Base-by-base conservation (phyloP, 352 stramenopile species). In the Phytophthora citrophthora region DNA sequence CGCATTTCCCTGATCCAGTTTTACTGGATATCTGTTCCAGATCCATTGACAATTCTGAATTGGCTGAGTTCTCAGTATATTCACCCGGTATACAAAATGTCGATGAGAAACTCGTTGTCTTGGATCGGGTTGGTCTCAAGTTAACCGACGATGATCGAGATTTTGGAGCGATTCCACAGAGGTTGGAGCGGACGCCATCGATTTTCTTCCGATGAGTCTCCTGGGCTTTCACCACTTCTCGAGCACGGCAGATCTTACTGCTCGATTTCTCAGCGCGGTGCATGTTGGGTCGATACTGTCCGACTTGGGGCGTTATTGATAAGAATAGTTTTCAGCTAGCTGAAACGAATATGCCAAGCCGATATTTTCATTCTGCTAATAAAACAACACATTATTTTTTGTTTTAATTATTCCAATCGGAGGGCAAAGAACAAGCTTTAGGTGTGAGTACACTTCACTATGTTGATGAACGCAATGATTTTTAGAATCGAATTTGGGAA, bases 201-300 rank as follows among this genome's bases (percentile, higher is more conserved):
- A 94, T 84, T 52, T 94, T 94, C 55, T 81, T 83, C 27, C 75
- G 76, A 49, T 94, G 85, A 16, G 90, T 61, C 49, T 85, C 77
- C 59, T 91, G 82, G 1, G 83, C 83, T 26, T 81, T 86, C 50
- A 90, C 83, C 16, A 92, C 70, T 54, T 94, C 83, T 38, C 85
- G 64, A 6, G 83, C 79, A 29, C 80, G 81, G 49, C 83, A 91
- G 53, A 94, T 72, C 58, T 86, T 88, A 51, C 85, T 94, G 70
- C 85, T 92, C 18, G 81, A 81, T 60, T 90, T 90, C 67, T 94
- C 77, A 1, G 79, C 83, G 40, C 85, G 83, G 54, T 92, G 76
- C 81, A 94, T 93, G 26, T 12, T 56, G 12, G 34, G 16, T 41
- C 12, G 5, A 41, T 41, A 41, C 6, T 39, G 4, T 5, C 10